These are phyloP conservation scores for Inga laurina DNA, from an alignment of 306 rosid species.

Conservation along the genomic window DNA sequence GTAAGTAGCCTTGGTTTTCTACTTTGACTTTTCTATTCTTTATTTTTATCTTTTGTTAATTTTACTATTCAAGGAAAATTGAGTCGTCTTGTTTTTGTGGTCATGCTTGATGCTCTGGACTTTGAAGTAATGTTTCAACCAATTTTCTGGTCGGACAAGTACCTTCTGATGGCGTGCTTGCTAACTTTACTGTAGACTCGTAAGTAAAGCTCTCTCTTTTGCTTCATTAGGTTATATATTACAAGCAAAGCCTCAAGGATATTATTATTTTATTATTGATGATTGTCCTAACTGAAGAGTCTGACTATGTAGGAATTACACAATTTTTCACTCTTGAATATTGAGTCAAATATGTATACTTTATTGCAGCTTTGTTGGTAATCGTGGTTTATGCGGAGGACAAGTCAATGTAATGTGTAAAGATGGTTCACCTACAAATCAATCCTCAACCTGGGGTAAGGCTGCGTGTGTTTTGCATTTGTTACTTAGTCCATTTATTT, in stretches of 20 bases:
- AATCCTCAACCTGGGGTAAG: conserved; percentile 58
- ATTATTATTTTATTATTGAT: not conserved
- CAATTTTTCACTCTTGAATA: conserved; percentile 4
- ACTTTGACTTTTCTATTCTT: conserved; percentile 22
- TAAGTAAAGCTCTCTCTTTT: conserved; percentile 52
- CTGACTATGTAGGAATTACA: not conserved
- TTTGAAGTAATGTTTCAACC: conserved; percentile 78
- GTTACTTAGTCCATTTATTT: conserved; percentile 28
- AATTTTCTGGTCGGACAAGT: conserved; percentile 95
- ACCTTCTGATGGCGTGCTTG: conserved; percentile 86
- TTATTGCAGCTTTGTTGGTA: conserved; percentile 80
- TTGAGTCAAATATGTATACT: conserved; percentile 27
- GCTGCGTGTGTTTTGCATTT: conserved; percentile 14
- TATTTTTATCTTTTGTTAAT: conserved; percentile 9
- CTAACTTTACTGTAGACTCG: conserved; percentile 76
- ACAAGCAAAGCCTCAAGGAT: conserved; percentile 8
- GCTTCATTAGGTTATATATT: conserved; percentile 14
- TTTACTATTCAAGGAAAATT: conserved; percentile 11
- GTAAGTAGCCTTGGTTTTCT: conserved; percentile 55
- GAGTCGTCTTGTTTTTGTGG: conserved; percentile 24
- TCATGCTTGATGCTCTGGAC: conserved; percentile 40
- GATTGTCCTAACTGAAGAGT: conserved; percentile 19
- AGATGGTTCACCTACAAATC: conserved; percentile 53
- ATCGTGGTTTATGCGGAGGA: conserved; percentile 89
- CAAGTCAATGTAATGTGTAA: conserved; percentile 70